Conservation (phyloP, 1,139 yeast genomes). For the Geotrichum histeridarum region DNA sequence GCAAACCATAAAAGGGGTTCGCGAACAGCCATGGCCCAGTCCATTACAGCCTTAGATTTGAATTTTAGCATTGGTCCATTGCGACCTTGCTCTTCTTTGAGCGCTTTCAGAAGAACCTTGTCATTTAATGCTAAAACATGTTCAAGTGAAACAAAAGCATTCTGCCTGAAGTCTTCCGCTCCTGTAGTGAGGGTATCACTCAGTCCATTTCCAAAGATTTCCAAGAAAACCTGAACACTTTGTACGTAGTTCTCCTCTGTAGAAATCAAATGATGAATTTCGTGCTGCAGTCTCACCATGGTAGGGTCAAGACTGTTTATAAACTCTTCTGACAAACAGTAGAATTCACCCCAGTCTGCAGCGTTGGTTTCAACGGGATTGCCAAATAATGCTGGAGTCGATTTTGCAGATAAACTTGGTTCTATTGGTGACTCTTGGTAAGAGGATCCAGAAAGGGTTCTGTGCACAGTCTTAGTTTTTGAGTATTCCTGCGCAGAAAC, state of each 20-base stretch:
- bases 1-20: conserved; percentile 17
- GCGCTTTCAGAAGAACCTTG: conserved; percentile 10
- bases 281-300: conserved; percentile 12
- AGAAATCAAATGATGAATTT: conserved; percentile 14
- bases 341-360: conserved; percentile 15
- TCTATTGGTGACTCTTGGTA: background rate
- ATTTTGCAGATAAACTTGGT: conserved; percentile 8
- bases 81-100: conserved; percentile 13
- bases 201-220: conserved; percentile 14
- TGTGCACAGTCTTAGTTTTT: background rate
- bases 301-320: background rate
- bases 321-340: conserved; percentile 9
- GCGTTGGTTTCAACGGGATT: background rate
- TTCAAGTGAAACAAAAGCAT: conserved; percentile 13
- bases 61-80: conserved; percentile 14
- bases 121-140: conserved; percentile 11
- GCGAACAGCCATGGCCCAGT: conserved; percentile 8
- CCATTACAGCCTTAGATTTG: conserved; percentile 1
- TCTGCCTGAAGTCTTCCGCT: conserved; percentile 7
- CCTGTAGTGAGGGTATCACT: conserved; percentile 2
- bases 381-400: conserved; percentile 8
- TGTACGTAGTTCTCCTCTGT: conserved; percentile 16
- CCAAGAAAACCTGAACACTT: conserved; percentile 10
- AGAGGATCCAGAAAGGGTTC: background rate
- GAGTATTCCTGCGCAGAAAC: background rate